Base-by-base conservation (phyloP, 2,329 filamentous ascomycete genomes). In the Hypoxylon sp. region DNA sequence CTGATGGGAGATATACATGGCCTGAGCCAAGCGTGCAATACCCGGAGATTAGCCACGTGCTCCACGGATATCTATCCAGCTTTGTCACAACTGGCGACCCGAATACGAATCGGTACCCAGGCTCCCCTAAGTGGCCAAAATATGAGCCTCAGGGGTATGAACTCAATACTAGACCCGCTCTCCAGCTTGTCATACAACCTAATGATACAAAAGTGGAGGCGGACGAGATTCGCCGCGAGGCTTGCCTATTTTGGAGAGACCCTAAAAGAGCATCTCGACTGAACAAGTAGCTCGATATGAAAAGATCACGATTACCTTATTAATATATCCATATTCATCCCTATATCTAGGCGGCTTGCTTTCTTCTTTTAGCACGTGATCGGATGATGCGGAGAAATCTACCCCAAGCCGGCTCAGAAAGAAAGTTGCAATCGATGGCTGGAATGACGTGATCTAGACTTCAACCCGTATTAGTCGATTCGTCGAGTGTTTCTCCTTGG, bases 1-100 rank as follows among this genome's bases (percentile, higher is more conserved):
- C 80, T 0, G 80, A 82, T 57, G 74, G 74, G 0, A 72, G 60
- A 5, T 81, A 80, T 57, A 77, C 79, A 0, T 82, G 80, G 80
- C 68, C 79, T 38, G 80, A 80, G 25, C 74, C 77, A 0, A 69
- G 65, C 1, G 72, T 76, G 0, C 79, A 80, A 63, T 75, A 79
- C 17, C 80, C 79, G 0, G 79, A 80, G 17, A 72, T 80, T n/a
- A 74, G 79, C 6, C 76, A 76, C 19, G 21, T 78, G 0, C 80
- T 80, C 34, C 80, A 82, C 36, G 78, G 71, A 0, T 79, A 82
- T 43, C 65, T 80, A 46, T 72, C 79, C 0, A 81, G 79, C 36
- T 81, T 82, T 52, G 79, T 81, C 2, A 67, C 74, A 0, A 72
- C 74, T 0, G 79, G 80, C 0, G 71, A 81, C 59, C 80, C 80